These are phyloP conservation scores for Fusarium metavorans DNA, from an alignment of 2,329 filamentous ascomycete species.

Conservation along the genomic window DNA sequence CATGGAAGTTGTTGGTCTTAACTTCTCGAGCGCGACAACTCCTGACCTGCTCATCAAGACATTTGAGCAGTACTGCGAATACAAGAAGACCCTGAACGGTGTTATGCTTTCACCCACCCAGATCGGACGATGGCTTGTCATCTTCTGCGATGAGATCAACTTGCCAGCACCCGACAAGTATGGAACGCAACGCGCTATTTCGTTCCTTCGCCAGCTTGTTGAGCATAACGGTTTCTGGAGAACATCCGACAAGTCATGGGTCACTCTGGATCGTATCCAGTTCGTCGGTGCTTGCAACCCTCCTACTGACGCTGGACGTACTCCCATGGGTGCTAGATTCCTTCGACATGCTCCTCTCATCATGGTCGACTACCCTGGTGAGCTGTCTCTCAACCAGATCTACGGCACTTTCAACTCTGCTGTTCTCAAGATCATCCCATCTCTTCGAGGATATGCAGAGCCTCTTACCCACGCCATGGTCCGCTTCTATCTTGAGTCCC, in stretches of 20 bases:
- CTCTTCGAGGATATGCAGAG: slow-evolving; percentile 94
- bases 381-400: slow-evolving; percentile 94
- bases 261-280: slow-evolving; percentile 96
- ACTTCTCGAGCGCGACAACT: slow-evolving; percentile 98
- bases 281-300: slow-evolving; percentile 99
- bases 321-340: slow-evolving; percentile 92
- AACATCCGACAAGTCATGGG: slow-evolving; percentile 97
- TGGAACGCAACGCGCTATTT: slow-evolving; percentile 95
- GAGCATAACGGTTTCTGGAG: slow-evolving; percentile 99
- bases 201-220: slow-evolving; percentile 95
- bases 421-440: slow-evolving; percentile 95
- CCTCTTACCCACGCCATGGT: slow-evolving; percentile 98
- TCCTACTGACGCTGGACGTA: slow-evolving; percentile 96
- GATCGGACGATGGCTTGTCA: slow-evolving; percentile 96
- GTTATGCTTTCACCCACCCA: slow-evolving; percentile 96
- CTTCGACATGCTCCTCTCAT: slow-evolving; percentile 96
- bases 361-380: slow-evolving; percentile 99
- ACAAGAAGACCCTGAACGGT: slow-evolving; percentile 97
- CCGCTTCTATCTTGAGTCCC: slow-evolving; percentile 93
- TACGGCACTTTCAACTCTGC: slow-evolving; percentile 98
- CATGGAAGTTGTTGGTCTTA: slow-evolving; percentile 99
- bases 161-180: slow-evolving; percentile 97
- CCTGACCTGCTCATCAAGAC: slow-evolving; percentile 98
- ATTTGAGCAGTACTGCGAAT: slow-evolving; percentile 99
- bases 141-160: slow-evolving; percentile 99